These are phyloP conservation scores for Penicillium salamii DNA, from an alignment of 495 filamentous ascomycete species.

Conservation along the genomic window DNA sequence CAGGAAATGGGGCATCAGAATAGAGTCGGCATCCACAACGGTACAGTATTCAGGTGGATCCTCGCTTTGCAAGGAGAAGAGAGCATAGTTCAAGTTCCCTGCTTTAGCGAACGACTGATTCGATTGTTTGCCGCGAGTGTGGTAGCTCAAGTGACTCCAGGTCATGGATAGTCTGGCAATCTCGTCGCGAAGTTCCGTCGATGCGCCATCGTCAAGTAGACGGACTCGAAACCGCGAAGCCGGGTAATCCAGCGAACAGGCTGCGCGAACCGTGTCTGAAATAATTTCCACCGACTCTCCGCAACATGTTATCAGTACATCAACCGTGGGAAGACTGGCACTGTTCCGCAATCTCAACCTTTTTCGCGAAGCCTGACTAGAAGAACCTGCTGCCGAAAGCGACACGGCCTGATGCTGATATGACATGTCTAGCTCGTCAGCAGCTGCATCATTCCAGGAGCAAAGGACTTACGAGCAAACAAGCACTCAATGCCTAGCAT, in stretches of 20 bases:
- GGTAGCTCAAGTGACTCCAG: constrained; percentile 46
- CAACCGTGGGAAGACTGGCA: constrained; percentile 37
- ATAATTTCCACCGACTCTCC: constrained; percentile 49
- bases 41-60: constrained; percentile 39
- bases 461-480: constrained; percentile 23
- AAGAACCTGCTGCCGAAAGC: constrained; percentile 14
- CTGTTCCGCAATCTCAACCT: constrained; percentile 23
- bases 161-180: constrained; percentile 21
- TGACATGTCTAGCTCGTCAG: constrained; percentile 15
- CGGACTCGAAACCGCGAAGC: constrained; percentile 42
- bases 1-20: constrained; percentile 49
- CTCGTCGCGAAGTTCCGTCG: constrained; percentile 28
- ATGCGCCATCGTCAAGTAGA: constrained; percentile 50
- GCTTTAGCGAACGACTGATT: constrained; percentile 49
- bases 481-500: constrained; percentile 29
- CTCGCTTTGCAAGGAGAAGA: constrained; percentile 37
- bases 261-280: constrained; percentile 49
- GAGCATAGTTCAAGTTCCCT: constrained; percentile 53
- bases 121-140: constrained; percentile 39
- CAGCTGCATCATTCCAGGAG: not conserved
- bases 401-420: constrained; percentile 28
- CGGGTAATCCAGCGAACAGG: constrained; percentile 49
- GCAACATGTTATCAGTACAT: constrained; percentile 49
- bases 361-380: constrained; percentile 9
- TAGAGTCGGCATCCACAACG: constrained; percentile 41